phyloP scores from a whole-genome alignment of 2,329 filamentous ascomycete species.

The Pseudogymnoascus sp. region DNA sequence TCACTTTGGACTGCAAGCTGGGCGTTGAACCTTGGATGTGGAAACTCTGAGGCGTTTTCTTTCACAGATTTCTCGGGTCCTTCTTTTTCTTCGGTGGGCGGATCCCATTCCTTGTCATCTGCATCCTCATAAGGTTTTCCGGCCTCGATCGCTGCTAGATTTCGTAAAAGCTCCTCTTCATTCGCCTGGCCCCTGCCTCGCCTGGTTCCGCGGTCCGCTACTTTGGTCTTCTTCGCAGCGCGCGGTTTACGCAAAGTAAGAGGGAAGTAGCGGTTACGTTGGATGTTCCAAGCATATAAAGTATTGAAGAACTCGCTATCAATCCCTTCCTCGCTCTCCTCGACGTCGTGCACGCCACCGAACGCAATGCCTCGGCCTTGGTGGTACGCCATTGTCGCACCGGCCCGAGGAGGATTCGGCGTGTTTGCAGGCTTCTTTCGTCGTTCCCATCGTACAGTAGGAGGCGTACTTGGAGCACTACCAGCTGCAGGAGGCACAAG shows the following conservation, averaged over 20 bases:
- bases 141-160: conserved; percentile 76
- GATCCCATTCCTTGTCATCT: conserved; percentile 41
- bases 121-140: conserved; percentile 54
- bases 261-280: conserved; percentile 90
- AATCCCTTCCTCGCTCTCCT: conserved; percentile 86
- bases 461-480: conserved; percentile 54
- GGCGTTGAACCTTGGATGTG: conserved; percentile 84
- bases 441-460: conserved; percentile 80
- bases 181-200: conserved; percentile 77
- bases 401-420: conserved; percentile 74
- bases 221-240: conserved; percentile 48
- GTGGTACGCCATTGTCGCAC: conserved; percentile 89
- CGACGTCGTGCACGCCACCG: conserved; percentile 88
- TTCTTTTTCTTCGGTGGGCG: conserved; percentile 41
- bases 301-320: conserved; percentile 96
- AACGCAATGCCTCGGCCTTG: conserved; percentile 89
- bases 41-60: conserved; percentile 69
- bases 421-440: conserved; percentile 87
- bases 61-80: conserved; percentile 50
- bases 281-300: conserved; percentile 87
- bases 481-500: conserved; percentile 66
- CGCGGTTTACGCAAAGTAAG: conserved; percentile 68
- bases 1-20: conserved; percentile 88
- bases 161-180: conserved; percentile 81
- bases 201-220: conserved; percentile 49